Base-by-base conservation (phyloP, 345 rosid species). In the Populus deltoides region DNA sequence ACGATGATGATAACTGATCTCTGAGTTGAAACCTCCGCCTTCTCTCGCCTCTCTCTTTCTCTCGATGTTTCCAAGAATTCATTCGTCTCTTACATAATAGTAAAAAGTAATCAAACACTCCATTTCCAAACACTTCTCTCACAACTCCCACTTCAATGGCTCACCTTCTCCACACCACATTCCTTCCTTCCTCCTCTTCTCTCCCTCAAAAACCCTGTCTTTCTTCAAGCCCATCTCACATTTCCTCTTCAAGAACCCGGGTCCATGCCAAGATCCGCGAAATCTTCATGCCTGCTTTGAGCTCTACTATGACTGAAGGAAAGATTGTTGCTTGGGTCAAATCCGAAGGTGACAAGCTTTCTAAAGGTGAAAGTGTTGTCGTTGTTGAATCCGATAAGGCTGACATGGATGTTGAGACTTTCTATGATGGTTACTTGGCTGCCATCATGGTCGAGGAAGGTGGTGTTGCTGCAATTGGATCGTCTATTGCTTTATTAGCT, bases 201-300 rank as follows among this genome's bases (percentile, higher is more conserved):
- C 31, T 70, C 12, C 20, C 45, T 9, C 67, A 22, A 9, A 43
- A 38, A n/a, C 33, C 72, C 51, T 10, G 17, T 20, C 33, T 79
- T 87, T 33, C 84, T 81, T 31, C 70, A 68, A 39, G 70, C 79
- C 47, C 77, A 83, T 7, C 38, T 73, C 49, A 73, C 70, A 66
- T 39, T 39, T 16, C 61, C 63, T 61, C 57, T 75, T 53, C 78
- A 55, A 71, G 77, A 31, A 38, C 25, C 76, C 80, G 11, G 12
- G 82, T 88, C 27, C 85, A 74, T 67, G 92, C 98, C 51, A 94
- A 91, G 93, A 93, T 93, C 89, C 92, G 94, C 18, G 98, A 96
- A 85, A 96, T 96, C 68, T 90, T 93, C 94, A 96, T 96, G 98
- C 99, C 99, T 11, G 98, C 99, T n/a, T 87, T 96, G 53, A 96